Percentiles rank a stretch among this genome's conserved stretches.
Conservation (phyloP, 1,284 basidiomycete genomes). For the Rhodofomes roseus region DNA sequence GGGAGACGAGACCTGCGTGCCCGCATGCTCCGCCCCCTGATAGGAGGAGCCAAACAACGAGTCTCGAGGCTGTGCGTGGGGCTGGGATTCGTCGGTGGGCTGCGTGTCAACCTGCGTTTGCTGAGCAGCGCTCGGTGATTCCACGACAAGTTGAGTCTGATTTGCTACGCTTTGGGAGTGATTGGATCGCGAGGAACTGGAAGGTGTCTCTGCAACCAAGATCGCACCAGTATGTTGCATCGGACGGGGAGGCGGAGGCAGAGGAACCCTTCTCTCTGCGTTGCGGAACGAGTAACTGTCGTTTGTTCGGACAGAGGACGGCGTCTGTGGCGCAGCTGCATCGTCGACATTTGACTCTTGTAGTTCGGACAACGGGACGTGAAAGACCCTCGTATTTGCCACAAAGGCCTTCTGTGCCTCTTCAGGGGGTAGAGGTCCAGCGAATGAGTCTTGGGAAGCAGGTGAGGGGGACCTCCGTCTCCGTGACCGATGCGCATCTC, state of each 20-base stretch:
- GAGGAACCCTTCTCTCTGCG: background rate
- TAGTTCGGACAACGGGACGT: slow-evolving; percentile 55
- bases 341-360: slow-evolving; percentile 23
- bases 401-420: slow-evolving; percentile 46
- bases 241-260: slow-evolving; percentile 1
- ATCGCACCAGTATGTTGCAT: slow-evolving; percentile 6
- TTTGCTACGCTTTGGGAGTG: background rate
- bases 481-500: slow-evolving; percentile 10
- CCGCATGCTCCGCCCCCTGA: background rate
- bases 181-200: slow-evolving; percentile 10
- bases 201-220: slow-evolving; percentile 18
- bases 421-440: slow-evolving; percentile 37
- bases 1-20: slow-evolving; percentile 1
- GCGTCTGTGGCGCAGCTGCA: background rate
- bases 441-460: slow-evolving; percentile 59
- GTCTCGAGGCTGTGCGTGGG: slow-evolving; percentile 5
- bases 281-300: slow-evolving; percentile 3
- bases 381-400: slow-evolving; percentile 47
- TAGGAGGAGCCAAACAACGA: background rate
- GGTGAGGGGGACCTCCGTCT: slow-evolving; percentile 34
- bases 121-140: slow-evolving; percentile 1
- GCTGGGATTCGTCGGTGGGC: slow-evolving; percentile 3
- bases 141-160: background rate
- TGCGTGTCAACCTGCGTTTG: slow-evolving; percentile 22
- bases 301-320: slow-evolving; percentile 18